Base-by-base conservation (phyloP, 192 early-diverging fungal genomes). In the Chytriomyces sp. region DNA sequence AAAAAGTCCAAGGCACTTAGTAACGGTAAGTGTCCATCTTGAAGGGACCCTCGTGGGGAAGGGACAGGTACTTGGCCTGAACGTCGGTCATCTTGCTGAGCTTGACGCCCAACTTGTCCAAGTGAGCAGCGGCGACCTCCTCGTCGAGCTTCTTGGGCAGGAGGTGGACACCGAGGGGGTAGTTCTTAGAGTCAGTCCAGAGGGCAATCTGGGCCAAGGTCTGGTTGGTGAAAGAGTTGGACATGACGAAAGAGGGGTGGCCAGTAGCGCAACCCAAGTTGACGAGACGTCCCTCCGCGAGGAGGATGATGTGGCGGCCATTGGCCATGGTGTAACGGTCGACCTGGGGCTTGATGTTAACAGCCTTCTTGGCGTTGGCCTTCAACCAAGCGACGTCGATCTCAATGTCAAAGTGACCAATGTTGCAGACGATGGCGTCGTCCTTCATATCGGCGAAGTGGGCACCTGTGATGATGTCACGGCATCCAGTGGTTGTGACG, bases 151-250 rank as follows among this genome's bases (percentile, higher is more conserved):
- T 92, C 94, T 99, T 99, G 87, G 97, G 95, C 76, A 99, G 89
- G 77, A 96, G 87, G 88, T 99, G 97, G 70, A 99, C 95, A 80
- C 97, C 97, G 72, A 98, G 83, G 66, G 94, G 86, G 90, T 93
- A 99, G 62, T 87, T 80, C 32, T 76, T 82, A 70, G 84, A 81
- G 80, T 96, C 90, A 75, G 95, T 98, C 95, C 95, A 99, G 80
- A 99, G 91, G 74, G 95, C 97, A 72, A 99, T 96, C 85, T 99
- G 95, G 70, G 97, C 97, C 58, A 98, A 87, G 62, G 93, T 92
- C 91, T 98, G 95, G 92, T 99, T 99, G 70, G 93, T 90, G 91
- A 99, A 99, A 55, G 95, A 98, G 92, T 96, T 96, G 87, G 94
- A 96, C 97, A 99, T 99, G 89, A 99, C 97, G 78, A 99, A 99